Percentiles rank a stretch among this genome's conserved stretches.
Evolutionary conservation across 768 basidiomycete species (phyloP).

Genomic region (Dioszegia crocea): DNA sequence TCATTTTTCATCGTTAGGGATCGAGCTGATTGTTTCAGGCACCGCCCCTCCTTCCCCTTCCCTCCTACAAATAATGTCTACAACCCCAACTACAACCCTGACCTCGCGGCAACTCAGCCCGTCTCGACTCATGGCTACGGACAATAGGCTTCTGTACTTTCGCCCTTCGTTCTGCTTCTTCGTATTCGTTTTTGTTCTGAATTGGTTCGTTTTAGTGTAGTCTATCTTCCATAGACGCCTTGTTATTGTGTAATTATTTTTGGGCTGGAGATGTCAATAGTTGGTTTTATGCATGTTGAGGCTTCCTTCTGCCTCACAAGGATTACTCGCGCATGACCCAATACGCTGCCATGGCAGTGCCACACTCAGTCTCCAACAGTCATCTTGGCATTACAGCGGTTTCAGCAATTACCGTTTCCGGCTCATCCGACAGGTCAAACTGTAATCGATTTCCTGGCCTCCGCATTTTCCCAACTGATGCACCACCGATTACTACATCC

Average conservation of each 20-base stretch:
- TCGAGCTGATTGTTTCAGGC: constrained; percentile 24
- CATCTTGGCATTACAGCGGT: not conserved
- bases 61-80: constrained; percentile 32
- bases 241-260: no score
- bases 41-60: constrained; percentile 49
- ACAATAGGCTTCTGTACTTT: not conserved
- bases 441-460: not conserved
- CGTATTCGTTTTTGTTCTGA: not conserved
- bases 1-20: not conserved
- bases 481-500: not conserved
- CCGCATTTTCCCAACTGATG: not conserved
- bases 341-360: no score
- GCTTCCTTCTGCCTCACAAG: no score
- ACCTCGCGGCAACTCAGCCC: not conserved
- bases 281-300: no score
- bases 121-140: not conserved
- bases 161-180: not conserved
- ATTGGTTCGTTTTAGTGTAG: not conserved
- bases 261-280: no score
- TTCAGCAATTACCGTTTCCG: not conserved
- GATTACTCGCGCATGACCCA: no score
- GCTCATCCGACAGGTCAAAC: constrained; percentile 4
- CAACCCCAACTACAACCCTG: constrained; percentile 18
- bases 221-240: no score
- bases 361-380: no score